phyloP scores from a whole-genome alignment of 352 stramenopile species.

The Pythium myriotylum region DNA sequence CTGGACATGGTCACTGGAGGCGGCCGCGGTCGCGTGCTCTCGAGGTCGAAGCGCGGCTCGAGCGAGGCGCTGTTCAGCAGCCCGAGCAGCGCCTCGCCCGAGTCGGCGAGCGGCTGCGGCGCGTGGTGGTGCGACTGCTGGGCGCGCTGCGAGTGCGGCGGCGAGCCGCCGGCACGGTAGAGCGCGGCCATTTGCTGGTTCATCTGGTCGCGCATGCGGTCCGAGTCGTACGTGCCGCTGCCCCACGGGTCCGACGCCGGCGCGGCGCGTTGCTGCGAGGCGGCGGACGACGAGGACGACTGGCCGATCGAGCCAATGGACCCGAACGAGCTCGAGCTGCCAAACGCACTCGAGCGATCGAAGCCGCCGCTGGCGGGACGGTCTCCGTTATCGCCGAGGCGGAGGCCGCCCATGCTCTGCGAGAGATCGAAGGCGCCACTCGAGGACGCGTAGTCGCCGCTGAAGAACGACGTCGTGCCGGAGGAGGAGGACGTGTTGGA shows the following conservation, averaged over 20 bases:
- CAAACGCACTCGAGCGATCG: constrained; percentile 8
- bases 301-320: constrained; percentile 23
- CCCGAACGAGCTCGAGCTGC: constrained; percentile 12
- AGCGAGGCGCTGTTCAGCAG: constrained; percentile 31
- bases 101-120: constrained; percentile 34
- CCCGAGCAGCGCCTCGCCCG: constrained; percentile 38
- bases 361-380: background rate
- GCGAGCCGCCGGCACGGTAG: constrained; percentile 37
- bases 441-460: constrained; percentile 2
- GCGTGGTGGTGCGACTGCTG: constrained; percentile 28
- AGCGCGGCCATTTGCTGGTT: constrained; percentile 79
- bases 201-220: constrained; percentile 64
- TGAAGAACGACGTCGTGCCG: constrained; percentile 5
- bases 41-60: constrained; percentile 18
- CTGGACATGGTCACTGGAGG: constrained; percentile 21
- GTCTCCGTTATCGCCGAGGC: constrained; percentile 20
- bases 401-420: constrained; percentile 38
- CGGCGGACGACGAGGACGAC: constrained; percentile 16
- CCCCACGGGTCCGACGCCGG: constrained; percentile 18
- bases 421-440: constrained; percentile 40
- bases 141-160: constrained; percentile 18
- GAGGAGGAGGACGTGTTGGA: constrained; percentile 8
- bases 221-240: constrained; percentile 18
- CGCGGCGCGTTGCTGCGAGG: background rate
- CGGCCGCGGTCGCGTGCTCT: constrained; percentile 14